These are phyloP conservation scores for Ilex aquifolium DNA, from an alignment of 257 asterid genomes.

Conservation along the genomic window DNA sequence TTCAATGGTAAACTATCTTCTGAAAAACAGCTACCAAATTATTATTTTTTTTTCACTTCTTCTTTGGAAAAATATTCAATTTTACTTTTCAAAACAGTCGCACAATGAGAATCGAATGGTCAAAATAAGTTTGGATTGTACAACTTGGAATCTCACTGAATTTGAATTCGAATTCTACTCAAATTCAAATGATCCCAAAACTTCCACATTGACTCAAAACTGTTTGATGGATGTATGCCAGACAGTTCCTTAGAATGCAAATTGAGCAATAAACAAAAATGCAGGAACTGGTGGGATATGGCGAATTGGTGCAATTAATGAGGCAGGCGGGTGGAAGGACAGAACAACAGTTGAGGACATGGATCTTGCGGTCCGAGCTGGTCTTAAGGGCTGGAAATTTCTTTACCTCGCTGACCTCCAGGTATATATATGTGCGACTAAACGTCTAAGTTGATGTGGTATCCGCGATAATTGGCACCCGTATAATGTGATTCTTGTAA, in stretches of 20 bases:
- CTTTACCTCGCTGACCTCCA: conserved; percentile 85
- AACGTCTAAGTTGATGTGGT: background rate
- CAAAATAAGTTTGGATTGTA: too few relatives aligned
- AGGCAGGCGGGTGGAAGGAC: conserved; percentile 98
- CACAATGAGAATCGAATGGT: too few relatives aligned
- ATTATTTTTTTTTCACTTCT: too few relatives aligned
- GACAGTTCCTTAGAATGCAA: too few relatives aligned
- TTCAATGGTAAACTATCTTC: conserved; percentile 56
- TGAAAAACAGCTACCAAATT: background rate
- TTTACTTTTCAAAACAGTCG: background rate
- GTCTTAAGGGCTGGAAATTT: conserved; percentile 94
- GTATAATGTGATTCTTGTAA: too few relatives aligned
- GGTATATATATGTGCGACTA: conserved; percentile 22
- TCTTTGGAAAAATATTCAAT: background rate
- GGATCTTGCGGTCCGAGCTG: conserved; percentile 96
- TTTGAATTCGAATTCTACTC: background rate
- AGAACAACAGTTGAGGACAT: conserved; percentile 94
- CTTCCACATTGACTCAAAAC: background rate
- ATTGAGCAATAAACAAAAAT: background rate
- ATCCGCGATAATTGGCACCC: too few relatives aligned
- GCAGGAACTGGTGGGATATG: conserved; percentile 92
- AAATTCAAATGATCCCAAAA: background rate
- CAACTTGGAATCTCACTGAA: background rate
- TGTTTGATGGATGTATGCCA: too few relatives aligned
- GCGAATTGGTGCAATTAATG: conserved; percentile 87